Base-by-base conservation (phyloP, 1,139 yeast species). In the Candida dubliniensis region DNA sequence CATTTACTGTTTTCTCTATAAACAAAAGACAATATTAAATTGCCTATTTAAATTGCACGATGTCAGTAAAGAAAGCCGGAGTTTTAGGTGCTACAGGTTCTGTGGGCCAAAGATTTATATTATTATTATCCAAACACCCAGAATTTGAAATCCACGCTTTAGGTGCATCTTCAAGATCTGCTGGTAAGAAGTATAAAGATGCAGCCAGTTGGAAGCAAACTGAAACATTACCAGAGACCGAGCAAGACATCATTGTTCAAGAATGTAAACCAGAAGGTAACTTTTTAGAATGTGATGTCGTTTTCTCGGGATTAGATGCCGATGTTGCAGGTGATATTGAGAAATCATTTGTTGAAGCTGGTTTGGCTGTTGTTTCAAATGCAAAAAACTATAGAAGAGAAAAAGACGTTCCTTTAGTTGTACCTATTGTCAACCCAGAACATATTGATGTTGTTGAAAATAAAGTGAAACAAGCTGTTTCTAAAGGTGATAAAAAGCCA, bases 151-250 rank as follows among this genome's bases (percentile, higher is more conserved):
- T 93, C 45, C 77, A 81, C 48, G 95, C 82, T 6, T 75, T 93
- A 50, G 99, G 99, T 50, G 99, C 99, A 5, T 89, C 97, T 18
- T 63, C 88, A 30, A 82, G 98, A 62, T 89, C 97, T 15, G 96
- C 98, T 13, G 99, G 99, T 39, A 89, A 87, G 65, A 71, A 75
- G 49, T 93, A 93, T 64, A 69, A 71, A 31, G 91, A 87, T 48
- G 98, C 97, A 6, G 93, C 84, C 41, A 83, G 83, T 51, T 93
- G 99, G 99, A 91, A 91, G 63, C 99, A 95, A 69, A 87, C 97
- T 2, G 79, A 81, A 15, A 71, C 87, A 50, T 72, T 93, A 60
- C 99, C 99, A 18, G 80, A 75, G 38, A 54, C 65, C 26, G 91
- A 88, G 30, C 76, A 78, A 51, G 69, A 74, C 31, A 68, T 91